phyloP scores from a whole-genome alignment of 2,329 filamentous ascomycete species.

The Fusarium buxicola region DNA sequence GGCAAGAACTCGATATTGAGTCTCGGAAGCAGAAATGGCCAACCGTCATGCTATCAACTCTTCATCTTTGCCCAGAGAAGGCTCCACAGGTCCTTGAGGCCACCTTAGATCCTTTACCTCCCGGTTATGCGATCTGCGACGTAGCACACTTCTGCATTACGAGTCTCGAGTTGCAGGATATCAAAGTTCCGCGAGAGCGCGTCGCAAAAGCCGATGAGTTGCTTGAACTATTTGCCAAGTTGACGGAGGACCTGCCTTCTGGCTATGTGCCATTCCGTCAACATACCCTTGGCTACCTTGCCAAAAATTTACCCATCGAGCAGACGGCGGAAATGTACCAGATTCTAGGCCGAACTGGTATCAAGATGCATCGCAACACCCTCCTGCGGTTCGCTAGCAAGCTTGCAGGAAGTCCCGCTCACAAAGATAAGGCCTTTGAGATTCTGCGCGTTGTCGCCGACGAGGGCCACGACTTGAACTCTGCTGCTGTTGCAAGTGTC shows the following conservation, averaged over 20 bases:
- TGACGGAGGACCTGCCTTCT: slow-evolving; percentile 46
- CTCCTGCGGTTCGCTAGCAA: slow-evolving; percentile 60
- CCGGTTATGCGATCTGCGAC: slow-evolving; percentile 55
- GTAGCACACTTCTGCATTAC: slow-evolving; percentile 49
- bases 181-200: slow-evolving; percentile 38
- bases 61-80: slow-evolving; percentile 50
- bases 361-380: slow-evolving; percentile 57
- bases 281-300: slow-evolving; percentile 51
- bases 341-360: slow-evolving; percentile 46
- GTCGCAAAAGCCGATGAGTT: slow-evolving; percentile 46
- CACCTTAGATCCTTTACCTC: slow-evolving; percentile 52
- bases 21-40: slow-evolving; percentile 48
- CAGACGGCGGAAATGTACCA: slow-evolving; percentile 53
- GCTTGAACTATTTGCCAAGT: slow-evolving; percentile 45
- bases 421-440: slow-evolving; percentile 58
- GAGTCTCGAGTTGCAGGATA: slow-evolving; percentile 29
- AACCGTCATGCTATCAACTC: slow-evolving; percentile 51
- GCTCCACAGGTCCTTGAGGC: slow-evolving; percentile 51
- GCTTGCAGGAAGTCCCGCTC: slow-evolving; percentile 54
- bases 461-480: slow-evolving; percentile 58
- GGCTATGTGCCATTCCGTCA: slow-evolving; percentile 54
- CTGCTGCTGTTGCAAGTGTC: slow-evolving; percentile 60
- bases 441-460: slow-evolving; percentile 55
- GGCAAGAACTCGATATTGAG: slow-evolving; percentile 47
- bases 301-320: slow-evolving; percentile 45